phyloP scores from a whole-genome alignment of 129 eudicot genomes.

The Chrysanthemum makinoi region DNA sequence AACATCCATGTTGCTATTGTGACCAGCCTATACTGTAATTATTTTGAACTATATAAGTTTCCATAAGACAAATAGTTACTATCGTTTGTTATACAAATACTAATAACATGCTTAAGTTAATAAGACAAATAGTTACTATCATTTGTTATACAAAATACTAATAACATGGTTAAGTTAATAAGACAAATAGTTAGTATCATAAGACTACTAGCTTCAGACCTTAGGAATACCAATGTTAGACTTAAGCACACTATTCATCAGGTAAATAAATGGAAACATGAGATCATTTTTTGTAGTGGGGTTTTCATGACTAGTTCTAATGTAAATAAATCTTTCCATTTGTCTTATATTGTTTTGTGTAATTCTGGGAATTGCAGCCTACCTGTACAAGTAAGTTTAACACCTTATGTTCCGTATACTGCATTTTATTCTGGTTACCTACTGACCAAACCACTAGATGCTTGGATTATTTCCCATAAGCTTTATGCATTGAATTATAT shows the following conservation, averaged over 20 bases:
- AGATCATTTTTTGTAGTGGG: background rate
- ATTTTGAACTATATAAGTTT: no score
- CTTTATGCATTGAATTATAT: background rate
- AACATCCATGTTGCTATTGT: no score
- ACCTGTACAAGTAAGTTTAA: constrained; percentile 70
- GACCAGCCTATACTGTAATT: no score
- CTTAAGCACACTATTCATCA: constrained; percentile 86
- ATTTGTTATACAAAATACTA: no score
- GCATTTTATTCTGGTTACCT: background rate
- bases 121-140: no score
- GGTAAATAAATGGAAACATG: constrained; percentile 41
- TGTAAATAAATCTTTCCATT: constrained; percentile 49
- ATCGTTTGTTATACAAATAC: no score
- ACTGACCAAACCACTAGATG: no score
- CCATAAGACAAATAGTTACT: no score
- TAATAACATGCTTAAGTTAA: no score
- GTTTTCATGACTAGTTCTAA: constrained; percentile 6
- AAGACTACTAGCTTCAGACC: no score
- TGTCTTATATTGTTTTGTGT: constrained; percentile 69
- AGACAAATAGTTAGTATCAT: no score
- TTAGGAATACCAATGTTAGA: constrained; percentile 86
- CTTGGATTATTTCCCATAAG: background rate
- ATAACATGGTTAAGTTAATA: no score
- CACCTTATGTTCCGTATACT: background rate
- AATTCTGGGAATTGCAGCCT: constrained; percentile 81